Percentiles rank a stretch among this genome's conserved stretches.
Conservation (phyloP, 495 filamentous ascomycete species). For the Daldinia childiae region DNA sequence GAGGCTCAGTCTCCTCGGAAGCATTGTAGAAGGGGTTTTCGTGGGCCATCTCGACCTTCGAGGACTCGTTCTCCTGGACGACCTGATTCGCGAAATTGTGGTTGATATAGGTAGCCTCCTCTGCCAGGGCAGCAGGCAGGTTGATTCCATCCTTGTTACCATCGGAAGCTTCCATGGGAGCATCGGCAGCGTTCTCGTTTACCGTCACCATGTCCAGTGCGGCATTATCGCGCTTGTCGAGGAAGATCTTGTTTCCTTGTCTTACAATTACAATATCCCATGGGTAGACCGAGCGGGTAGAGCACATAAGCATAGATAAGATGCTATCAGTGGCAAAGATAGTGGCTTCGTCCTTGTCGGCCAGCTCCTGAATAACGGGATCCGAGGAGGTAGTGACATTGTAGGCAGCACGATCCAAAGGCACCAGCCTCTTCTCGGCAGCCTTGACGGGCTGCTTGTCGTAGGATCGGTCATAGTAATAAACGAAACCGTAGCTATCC, state of each 20-base stretch:
- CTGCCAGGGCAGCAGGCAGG: slow-evolving; percentile 85
- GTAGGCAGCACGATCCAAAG: slow-evolving; percentile 93
- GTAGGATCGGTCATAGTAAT: slow-evolving; percentile 95
- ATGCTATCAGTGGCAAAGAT: slow-evolving; percentile 98
- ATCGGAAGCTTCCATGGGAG: slow-evolving; percentile 88
- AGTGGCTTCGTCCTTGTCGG: slow-evolving; percentile 95
- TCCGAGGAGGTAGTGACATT: slow-evolving; percentile 96
- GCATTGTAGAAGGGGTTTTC: slow-evolving; percentile 98
- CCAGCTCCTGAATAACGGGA: slow-evolving; percentile 94
- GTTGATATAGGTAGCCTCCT: slow-evolving; percentile 99
- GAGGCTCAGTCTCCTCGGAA: slow-evolving; percentile 87
- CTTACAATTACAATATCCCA: slow-evolving; percentile 95
- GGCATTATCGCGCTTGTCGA: slow-evolving; percentile 95
- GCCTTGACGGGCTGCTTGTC: slow-evolving; percentile 92
- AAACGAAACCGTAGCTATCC: slow-evolving; percentile 93
- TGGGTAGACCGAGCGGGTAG: slow-evolving; percentile 91
- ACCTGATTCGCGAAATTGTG: slow-evolving; percentile 98
- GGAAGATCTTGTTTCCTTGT: slow-evolving; percentile 94
- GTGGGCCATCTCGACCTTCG: slow-evolving; percentile 82
- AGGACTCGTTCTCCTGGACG: slow-evolving; percentile 77
- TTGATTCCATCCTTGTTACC: slow-evolving; percentile 95
- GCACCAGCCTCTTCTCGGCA: slow-evolving; percentile 82
- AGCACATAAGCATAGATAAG: slow-evolving; percentile 98
- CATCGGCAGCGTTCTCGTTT: slow-evolving; percentile 98
- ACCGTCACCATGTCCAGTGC: slow-evolving; percentile 97